Base-by-base conservation (phyloP, 1,284 basidiomycete genomes). In the Tylopilus sp. region DNA sequence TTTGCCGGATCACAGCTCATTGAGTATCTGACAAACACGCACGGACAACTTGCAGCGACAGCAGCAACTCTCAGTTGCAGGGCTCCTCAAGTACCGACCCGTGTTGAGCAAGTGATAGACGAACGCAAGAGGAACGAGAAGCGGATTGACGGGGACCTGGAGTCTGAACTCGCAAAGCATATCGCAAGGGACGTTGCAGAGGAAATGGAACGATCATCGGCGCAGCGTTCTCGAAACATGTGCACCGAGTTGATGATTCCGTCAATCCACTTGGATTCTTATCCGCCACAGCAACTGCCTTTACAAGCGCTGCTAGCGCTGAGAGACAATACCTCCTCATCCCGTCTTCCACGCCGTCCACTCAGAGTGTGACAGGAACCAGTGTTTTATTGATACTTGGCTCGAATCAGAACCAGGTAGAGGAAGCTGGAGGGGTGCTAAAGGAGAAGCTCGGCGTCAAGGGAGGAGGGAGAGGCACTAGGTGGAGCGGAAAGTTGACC, bases 1-100 rank as follows among this genome's bases (percentile, higher is more conserved):
- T 74, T 87, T 45, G 73, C 83, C n/a, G 91, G 91, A 4, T 84
- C 86, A 9, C 82, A 91, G 12, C 75, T 91, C 11, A 77, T 88
- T 40, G 60, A 70, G 2, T 75, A 88, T 57, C 71, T 92, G 44
- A 70, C 76, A 2, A 70, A 75, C 3, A 74, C 80, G 2, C 82
- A 86, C 59, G 62, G 68, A 16, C 65, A 76, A 13, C 72, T 92
- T 42, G 71, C 80, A 2, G 66, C 69, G 44, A 76, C 83, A 0
- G 76, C 86, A 0, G 71, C 79, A 2, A 75, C 74, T 13, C 72
- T 92, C 25, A 86, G 81, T 44, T 88, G 86, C 58, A 82, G 84
- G 9, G 66, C 77, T 4, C 70, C 78, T 5, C 75, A 80, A 42
- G 77, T 88, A 8, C 77, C 80, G n/a, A 81, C 82, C 36, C 78